phyloP scores from a whole-genome alignment of 495 filamentous ascomycete genomes.

The Neurospora sublineolata region DNA sequence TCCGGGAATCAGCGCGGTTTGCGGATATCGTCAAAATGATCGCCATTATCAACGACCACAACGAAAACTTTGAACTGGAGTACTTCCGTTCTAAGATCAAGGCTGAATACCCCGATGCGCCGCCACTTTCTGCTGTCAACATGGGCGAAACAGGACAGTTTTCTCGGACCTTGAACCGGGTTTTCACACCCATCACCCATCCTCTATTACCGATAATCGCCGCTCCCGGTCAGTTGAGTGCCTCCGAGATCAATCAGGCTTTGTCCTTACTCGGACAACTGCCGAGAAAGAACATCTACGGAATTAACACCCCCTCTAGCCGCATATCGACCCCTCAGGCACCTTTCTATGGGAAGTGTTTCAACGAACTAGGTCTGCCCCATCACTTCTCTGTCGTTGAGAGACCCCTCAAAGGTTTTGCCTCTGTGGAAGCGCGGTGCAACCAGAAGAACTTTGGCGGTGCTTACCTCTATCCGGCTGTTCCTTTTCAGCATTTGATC shows the following conservation, averaged over 20 bases:
- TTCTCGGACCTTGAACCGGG: slow-evolving; percentile 66
- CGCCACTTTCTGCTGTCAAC: slow-evolving; percentile 70
- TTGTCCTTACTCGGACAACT: slow-evolving; percentile 68
- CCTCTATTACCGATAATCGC: slow-evolving; percentile 74
- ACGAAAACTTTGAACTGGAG: slow-evolving; percentile 79
- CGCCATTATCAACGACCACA: slow-evolving; percentile 60
- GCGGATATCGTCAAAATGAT: slow-evolving; percentile 86
- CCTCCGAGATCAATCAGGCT: slow-evolving; percentile 71
- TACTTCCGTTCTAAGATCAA: slow-evolving; percentile 74
- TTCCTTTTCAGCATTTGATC: slow-evolving; percentile 35
- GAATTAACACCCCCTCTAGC: slow-evolving; percentile 53
- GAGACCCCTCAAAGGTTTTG: slow-evolving; percentile 48
- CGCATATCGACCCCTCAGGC: slow-evolving; percentile 57
- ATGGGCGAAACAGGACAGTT: slow-evolving; percentile 78
- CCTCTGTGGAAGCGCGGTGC: slow-evolving; percentile 50
- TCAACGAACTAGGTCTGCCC: slow-evolving; percentile 77
- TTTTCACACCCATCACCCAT: slow-evolving; percentile 80
- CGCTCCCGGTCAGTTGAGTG: slow-evolving; percentile 71
- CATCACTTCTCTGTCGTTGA: slow-evolving; percentile 70
- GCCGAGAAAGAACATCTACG: slow-evolving; percentile 68
- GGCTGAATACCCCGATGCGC: slow-evolving; percentile 47
- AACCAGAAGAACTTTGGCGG: slow-evolving; percentile 64
- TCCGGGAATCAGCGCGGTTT: slow-evolving; percentile 56
- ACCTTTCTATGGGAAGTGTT: slow-evolving; percentile 77
- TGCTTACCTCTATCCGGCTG: slow-evolving; percentile 62